Evolutionary conservation across 352 stramenopile genomes (phyloP).

Genomic region (Pythium insidiosum): DNA sequence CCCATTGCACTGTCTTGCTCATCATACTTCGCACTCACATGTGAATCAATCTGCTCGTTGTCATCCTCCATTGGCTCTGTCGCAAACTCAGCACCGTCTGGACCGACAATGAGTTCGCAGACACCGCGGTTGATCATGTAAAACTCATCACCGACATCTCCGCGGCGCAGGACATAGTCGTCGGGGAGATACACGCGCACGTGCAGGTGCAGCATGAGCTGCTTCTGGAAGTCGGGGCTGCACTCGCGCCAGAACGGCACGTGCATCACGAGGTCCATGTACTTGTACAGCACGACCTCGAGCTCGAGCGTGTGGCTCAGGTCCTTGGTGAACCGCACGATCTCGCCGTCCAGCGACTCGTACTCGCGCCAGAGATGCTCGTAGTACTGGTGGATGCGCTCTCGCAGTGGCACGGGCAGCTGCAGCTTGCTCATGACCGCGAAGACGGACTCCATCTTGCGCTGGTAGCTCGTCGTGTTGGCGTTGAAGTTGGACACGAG

Average conservation of each 20-base stretch:
- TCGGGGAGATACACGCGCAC: conserved; percentile 66
- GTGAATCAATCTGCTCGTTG: background rate
- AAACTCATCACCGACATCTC: conserved; percentile 49
- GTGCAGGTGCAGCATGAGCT: conserved; percentile 40
- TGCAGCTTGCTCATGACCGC: conserved; percentile 49
- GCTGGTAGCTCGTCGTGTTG: conserved; percentile 41
- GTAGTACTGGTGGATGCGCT: conserved; percentile 69
- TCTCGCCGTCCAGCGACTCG: conserved; percentile 44
- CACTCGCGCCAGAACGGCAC: conserved; percentile 48
- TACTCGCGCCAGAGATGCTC: conserved; percentile 63
- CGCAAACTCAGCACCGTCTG: conserved; percentile 20
- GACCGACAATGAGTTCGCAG: conserved; percentile 27
- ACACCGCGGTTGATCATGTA: conserved; percentile 64
- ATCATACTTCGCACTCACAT: background rate
- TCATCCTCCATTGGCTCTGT: no score
- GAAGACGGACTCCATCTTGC: conserved; percentile 62
- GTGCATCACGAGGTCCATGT: conserved; percentile 54
- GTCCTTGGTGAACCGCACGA: conserved; percentile 41
- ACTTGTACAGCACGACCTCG: conserved; percentile 69
- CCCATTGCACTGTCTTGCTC: background rate
- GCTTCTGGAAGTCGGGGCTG: conserved; percentile 55
- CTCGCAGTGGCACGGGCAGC: conserved; percentile 29
- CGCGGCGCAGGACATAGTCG: conserved; percentile 58
- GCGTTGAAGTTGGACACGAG: conserved; percentile 57
- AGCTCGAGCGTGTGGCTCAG: conserved; percentile 53